A percentile compares a stretch with the other conserved stretches of the same genome.
Conservation (phyloP, 495 filamentous ascomycete species). For the Xylaria sp. region DNA sequence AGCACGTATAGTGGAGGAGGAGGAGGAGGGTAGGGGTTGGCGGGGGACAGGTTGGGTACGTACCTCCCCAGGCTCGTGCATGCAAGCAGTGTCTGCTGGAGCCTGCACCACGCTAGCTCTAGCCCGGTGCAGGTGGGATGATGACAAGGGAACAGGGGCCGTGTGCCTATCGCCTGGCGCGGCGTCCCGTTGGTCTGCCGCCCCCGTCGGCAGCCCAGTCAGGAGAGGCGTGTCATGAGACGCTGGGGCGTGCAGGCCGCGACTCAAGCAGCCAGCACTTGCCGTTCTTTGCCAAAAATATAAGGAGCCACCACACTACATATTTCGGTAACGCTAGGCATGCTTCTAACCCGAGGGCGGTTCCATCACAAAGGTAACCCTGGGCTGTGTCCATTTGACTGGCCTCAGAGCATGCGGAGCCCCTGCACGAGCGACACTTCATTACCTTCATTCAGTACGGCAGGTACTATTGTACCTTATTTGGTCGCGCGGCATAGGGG, state of each 20-base stretch:
- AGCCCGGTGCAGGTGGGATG: not conserved
- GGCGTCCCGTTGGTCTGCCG: constrained; percentile 6
- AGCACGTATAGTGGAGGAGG: too few relatives aligned
- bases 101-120: constrained; percentile 1
- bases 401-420: constrained; percentile 30
- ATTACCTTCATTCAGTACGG: too few relatives aligned
- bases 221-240: constrained; percentile 24
- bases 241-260: constrained; percentile 12
- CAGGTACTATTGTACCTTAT: too few relatives aligned
- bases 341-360: constrained; percentile 43
- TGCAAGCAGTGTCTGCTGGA: constrained; percentile 13
- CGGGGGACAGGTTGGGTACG: not conserved
- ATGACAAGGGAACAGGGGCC: constrained; percentile 2
- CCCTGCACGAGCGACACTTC: constrained; percentile 13
- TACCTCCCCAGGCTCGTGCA: not conserved
- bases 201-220: constrained; percentile 13
- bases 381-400: constrained; percentile 30
- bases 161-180: constrained; percentile 11
- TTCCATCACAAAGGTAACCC: constrained; percentile 46
- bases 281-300: constrained; percentile 32
- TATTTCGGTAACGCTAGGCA: constrained; percentile 38
- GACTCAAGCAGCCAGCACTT: constrained; percentile 24
- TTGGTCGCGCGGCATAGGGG: not conserved
- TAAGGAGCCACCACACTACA: constrained; percentile 26
- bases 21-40: constrained; percentile 18